These are phyloP conservation scores for Allomyces arbusculus DNA, from an alignment of 192 early-diverging fungal species.

Conservation along the genomic window DNA sequence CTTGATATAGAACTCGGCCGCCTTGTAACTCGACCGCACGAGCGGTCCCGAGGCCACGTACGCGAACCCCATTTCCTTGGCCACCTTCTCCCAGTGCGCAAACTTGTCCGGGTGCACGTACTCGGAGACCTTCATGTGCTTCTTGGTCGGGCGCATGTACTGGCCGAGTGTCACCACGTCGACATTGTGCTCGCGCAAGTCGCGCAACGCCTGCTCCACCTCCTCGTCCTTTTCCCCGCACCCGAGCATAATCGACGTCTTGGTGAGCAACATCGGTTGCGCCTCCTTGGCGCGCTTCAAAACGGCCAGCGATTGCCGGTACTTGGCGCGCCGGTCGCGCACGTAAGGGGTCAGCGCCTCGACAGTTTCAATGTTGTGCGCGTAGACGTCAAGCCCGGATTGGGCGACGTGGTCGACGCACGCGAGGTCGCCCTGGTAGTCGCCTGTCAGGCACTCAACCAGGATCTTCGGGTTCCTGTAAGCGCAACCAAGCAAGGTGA, in stretches of 20 bases:
- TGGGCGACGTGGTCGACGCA: slow-evolving; percentile 60
- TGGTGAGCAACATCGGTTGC: slow-evolving; percentile 67
- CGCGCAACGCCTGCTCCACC: slow-evolving; percentile 64
- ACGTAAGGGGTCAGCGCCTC: slow-evolving; percentile 73
- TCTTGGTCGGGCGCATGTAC: slow-evolving; percentile 98
- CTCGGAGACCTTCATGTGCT: slow-evolving; percentile 92
- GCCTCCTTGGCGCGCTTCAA: slow-evolving; percentile 68
- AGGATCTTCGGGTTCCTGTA: slow-evolving; percentile 62
- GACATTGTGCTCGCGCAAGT: slow-evolving; percentile 55
- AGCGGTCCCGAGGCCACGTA: slow-evolving; percentile 92
- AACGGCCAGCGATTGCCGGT: slow-evolving; percentile 75
- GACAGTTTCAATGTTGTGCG: slow-evolving; percentile 96
- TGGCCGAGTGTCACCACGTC: slow-evolving; percentile 95
- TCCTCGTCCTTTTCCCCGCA: slow-evolving; percentile 89
- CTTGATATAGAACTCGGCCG: slow-evolving; percentile 86
- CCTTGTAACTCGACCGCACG: slow-evolving; percentile 88
- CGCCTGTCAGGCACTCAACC: slow-evolving; percentile 90
- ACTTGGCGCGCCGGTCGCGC: slow-evolving; percentile 77
- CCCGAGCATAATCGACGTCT: slow-evolving; percentile 96
- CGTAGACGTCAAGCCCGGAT: slow-evolving; percentile 91
- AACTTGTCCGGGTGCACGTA: slow-evolving; percentile 86
- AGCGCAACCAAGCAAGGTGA: slow-evolving; percentile 1
- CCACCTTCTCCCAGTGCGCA: slow-evolving; percentile 62
- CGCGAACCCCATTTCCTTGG: slow-evolving; percentile 66
- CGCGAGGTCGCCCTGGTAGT: slow-evolving; percentile 62